These are phyloP conservation scores for Bipolaris cookei DNA, from an alignment of 2,329 filamentous ascomycete species.

Conservation along the genomic window DNA sequence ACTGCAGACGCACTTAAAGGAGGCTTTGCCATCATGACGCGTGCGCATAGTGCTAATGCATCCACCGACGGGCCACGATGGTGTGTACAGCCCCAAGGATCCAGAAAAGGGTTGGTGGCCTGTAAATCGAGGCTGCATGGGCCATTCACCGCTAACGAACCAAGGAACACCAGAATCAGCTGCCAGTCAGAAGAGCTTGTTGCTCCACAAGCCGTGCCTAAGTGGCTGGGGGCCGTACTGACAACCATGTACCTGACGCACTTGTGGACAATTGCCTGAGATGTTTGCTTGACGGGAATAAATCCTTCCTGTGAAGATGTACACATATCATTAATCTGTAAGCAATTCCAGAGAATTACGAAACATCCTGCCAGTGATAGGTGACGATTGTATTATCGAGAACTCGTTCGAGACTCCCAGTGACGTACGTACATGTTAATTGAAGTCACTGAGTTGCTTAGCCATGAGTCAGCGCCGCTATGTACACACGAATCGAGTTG, in stretches of 20 bases:
- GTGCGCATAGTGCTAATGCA: constrained; percentile 26
- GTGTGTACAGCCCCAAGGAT: constrained; percentile 27
- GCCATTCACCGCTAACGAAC: constrained; percentile 35
- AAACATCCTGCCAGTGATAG: background rate
- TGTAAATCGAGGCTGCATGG: constrained; percentile 39
- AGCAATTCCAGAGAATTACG: background rate
- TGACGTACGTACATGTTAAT: background rate
- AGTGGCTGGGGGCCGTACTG: constrained; percentile 2
- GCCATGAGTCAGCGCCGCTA: background rate
- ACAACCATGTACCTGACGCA: constrained; percentile 1
- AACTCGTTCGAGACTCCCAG: background rate
- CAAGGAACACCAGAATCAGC: constrained; percentile 21
- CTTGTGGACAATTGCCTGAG: background rate
- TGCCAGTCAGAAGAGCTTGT: constrained; percentile 35
- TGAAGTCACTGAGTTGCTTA: background rate
- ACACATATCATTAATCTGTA: constrained; percentile 1
- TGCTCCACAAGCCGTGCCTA: constrained; percentile 25
- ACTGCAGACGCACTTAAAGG: constrained; percentile 31
- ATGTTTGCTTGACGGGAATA: background rate
- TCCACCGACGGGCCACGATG: constrained; percentile 25
- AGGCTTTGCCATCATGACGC: constrained; percentile 31
- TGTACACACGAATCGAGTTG: constrained; percentile 1
- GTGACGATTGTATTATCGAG: too few relatives aligned
- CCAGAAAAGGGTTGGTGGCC: constrained; percentile 22
- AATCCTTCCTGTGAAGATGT: background rate